Conservation (phyloP, 805 yeast genomes). For the Zygosaccharomyces gambellarensis region DNA sequence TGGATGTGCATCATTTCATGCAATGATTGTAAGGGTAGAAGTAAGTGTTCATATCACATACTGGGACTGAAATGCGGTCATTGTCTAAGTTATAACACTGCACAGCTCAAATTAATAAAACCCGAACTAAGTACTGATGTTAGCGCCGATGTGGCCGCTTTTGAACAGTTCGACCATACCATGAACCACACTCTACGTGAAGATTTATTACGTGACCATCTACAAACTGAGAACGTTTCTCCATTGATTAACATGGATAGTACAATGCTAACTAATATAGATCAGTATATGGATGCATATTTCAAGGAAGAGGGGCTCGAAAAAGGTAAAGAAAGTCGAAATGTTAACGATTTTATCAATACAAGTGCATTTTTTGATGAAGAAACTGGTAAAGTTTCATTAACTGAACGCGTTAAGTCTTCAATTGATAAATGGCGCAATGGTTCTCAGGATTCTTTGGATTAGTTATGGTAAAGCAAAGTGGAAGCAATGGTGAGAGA, state of each 20-base stretch:
- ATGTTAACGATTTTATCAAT: conserved; percentile 19
- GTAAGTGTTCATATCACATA: conserved; percentile 71
- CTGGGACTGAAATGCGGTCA: conserved; percentile 83
- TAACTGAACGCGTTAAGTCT: conserved; percentile 3
- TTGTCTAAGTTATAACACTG: conserved; percentile 84
- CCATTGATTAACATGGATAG: conserved; percentile 19
- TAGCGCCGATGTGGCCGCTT: conserved; percentile 11
- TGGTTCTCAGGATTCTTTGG: conserved; percentile 2
- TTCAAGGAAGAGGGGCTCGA: conserved; percentile 15
- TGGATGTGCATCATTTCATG: conserved; percentile 77
- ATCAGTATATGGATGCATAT: conserved; percentile 19
- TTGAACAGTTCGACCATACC: conserved; percentile 12
- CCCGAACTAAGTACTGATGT: conserved; percentile 48
- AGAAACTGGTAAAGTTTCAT: conserved; percentile 1
- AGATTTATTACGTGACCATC: conserved; percentile 19
- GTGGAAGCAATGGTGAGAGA: neutral
- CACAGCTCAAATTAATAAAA: conserved; percentile 63
- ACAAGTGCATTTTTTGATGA: conserved; percentile 16
- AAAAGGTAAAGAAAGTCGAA: conserved; percentile 9
- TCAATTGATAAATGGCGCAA: conserved; percentile 4
- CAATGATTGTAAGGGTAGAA: conserved; percentile 83
- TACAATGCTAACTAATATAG: conserved; percentile 19
- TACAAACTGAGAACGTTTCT: conserved; percentile 25
- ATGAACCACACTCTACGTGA: conserved; percentile 16
- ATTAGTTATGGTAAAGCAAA: neutral